phyloP scores from a whole-genome alignment of 192 early-diverging fungal genomes.

The Linderina pennispora region DNA sequence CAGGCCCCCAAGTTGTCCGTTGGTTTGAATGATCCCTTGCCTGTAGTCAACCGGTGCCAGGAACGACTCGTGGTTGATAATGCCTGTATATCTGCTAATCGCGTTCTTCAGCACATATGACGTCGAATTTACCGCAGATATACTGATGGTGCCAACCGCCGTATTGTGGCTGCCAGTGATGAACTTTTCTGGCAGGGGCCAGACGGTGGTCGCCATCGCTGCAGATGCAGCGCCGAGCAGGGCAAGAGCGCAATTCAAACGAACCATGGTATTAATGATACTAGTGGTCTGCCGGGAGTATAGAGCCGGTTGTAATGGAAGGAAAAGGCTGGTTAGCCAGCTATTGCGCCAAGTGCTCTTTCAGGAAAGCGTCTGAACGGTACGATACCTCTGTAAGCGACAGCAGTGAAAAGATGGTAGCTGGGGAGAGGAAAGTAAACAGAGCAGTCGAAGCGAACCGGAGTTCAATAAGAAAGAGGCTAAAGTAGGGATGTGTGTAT shows the following conservation, averaged over 20 bases:
- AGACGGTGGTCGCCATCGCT: conserved; percentile 24
- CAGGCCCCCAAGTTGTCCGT: conserved; percentile 27
- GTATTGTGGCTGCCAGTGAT: conserved; percentile 32
- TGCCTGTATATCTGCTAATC: conserved; percentile 41
- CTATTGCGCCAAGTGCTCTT: too few relatives aligned
- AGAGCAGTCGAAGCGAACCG: too few relatives aligned
- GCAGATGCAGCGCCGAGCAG: conserved; percentile 14
- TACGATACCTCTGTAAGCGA: too few relatives aligned
- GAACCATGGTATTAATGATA: neutral
- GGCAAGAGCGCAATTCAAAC: conserved; percentile 8
- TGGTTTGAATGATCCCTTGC: conserved; percentile 1
- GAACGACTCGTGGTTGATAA: conserved; percentile 46
- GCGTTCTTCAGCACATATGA: conserved; percentile 45
- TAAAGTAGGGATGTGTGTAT: too few relatives aligned
- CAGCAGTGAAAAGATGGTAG: too few relatives aligned
- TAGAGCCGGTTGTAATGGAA: too few relatives aligned
- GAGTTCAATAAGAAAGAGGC: too few relatives aligned
- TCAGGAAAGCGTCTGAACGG: too few relatives aligned
- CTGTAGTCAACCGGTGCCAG: conserved; percentile 46
- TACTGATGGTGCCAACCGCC: conserved; percentile 17
- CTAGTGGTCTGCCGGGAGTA: neutral
- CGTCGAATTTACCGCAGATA: conserved; percentile 41
- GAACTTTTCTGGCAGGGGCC: conserved; percentile 35
- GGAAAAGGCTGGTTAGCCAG: too few relatives aligned
- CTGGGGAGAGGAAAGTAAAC: too few relatives aligned